Percentiles rank a stretch among this genome's conserved stretches.
Conservation (phyloP, 768 basidiomycete species). For the Lactarius sp. region DNA sequence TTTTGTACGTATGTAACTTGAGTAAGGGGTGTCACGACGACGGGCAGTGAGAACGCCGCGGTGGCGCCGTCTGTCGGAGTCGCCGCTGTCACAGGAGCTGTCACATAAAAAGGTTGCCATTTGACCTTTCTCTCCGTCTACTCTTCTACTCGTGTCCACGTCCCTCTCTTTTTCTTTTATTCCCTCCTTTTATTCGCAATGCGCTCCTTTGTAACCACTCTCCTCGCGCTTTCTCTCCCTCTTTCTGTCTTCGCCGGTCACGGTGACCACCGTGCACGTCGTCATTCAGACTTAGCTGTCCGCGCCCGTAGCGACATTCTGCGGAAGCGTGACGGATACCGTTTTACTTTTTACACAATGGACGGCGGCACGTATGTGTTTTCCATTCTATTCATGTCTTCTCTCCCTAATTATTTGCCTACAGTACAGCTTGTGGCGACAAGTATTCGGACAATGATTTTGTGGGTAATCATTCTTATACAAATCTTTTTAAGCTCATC, state of each 20-base stretch:
- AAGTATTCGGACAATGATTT: not conserved
- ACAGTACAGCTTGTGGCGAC: constrained; percentile 19
- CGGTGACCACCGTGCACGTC: not conserved
- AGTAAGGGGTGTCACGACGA: too few relatives aligned
- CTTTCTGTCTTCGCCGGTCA: constrained; percentile 8
- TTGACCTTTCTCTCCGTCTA: not conserved
- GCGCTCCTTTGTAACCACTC: constrained; percentile 15
- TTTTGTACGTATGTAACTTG: too few relatives aligned
- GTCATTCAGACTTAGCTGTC: constrained; percentile 13
- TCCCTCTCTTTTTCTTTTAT: not conserved
- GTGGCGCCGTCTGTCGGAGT: too few relatives aligned
- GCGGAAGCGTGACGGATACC: not conserved
- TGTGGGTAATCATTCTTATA: constrained; percentile 2
- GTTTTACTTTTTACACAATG: constrained; percentile 20
- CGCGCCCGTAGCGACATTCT: constrained; percentile 14
- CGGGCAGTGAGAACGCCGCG: too few relatives aligned
- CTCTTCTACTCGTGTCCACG: not conserved
- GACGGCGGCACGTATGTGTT: constrained; percentile 15
- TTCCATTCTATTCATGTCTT: not conserved
- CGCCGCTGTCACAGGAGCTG: too few relatives aligned
- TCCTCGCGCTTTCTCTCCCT: constrained; percentile 20
- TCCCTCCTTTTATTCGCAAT: constrained; percentile 4
- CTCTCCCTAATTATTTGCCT: not conserved
- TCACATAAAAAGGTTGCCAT: too few relatives aligned
- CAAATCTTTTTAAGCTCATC: not conserved